These are phyloP conservation scores for Agapanthus africanus DNA, from an alignment of 106 monocot genomes.

Conservation along the genomic window DNA sequence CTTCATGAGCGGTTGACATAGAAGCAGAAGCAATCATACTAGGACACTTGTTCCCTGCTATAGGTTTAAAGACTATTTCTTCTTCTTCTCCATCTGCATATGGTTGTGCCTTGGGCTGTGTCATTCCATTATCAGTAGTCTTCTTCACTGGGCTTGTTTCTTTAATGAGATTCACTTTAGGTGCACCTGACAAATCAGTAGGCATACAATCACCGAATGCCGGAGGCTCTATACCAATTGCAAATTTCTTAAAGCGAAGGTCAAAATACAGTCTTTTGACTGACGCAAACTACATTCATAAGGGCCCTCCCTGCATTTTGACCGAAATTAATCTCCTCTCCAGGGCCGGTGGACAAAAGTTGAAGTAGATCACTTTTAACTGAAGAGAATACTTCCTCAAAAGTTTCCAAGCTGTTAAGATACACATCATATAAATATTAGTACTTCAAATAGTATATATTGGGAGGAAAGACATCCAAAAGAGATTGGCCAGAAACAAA, in stretches of 20 bases:
- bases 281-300: constrained; percentile 43
- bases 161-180: constrained; percentile 18
- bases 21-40: constrained; percentile 7
- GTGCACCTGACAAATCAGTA: constrained; percentile 3
- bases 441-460: background rate
- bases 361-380: constrained; percentile 43
- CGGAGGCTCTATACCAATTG: constrained; percentile 41
- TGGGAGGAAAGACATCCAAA: background rate
- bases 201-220: constrained; percentile 14
- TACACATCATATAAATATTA: background rate
- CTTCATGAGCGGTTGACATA: constrained; percentile 15
- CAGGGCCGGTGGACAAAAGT: constrained; percentile 72
- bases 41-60: constrained; percentile 29
- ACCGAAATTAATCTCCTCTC: constrained; percentile 75
- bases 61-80: constrained; percentile 90
- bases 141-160: constrained; percentile 22
- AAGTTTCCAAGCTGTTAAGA: constrained; percentile 80
- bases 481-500: background rate
- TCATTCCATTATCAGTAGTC: background rate
- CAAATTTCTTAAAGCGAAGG: constrained; percentile 49
- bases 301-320: constrained; percentile 55
- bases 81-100: constrained; percentile 55
- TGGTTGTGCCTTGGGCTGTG: constrained; percentile 16
- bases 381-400: constrained; percentile 63
- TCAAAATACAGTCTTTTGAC: constrained; percentile 67